Percentiles rank a stretch among this genome's conserved stretches.
phyloP scores from a whole-genome alignment of 768 basidiomycete species.

The Obba rivulosa region DNA sequence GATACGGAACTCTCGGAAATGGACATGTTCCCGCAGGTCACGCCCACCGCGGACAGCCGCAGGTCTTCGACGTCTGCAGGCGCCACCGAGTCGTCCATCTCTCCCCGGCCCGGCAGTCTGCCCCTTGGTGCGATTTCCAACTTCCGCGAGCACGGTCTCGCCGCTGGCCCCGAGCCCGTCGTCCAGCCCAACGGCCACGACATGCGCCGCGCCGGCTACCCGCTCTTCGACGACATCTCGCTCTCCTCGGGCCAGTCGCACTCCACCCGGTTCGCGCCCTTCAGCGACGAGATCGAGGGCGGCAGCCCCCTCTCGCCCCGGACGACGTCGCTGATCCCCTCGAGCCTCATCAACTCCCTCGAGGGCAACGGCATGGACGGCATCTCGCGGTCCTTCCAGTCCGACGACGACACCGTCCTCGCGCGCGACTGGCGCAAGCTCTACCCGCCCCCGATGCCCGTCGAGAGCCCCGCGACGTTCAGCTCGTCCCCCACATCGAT shows the following conservation, averaged over 20 bases:
- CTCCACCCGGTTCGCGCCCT: constrained; percentile 47
- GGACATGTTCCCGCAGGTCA: constrained; percentile 14
- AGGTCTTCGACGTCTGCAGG: constrained; percentile 13
- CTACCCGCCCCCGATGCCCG: constrained; percentile 17
- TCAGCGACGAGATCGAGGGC: constrained; percentile 35
- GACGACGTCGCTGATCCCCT: constrained; percentile 50
- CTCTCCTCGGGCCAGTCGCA: constrained; percentile 23
- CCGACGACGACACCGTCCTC: constrained; percentile 46
- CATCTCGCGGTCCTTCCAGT: constrained; percentile 43
- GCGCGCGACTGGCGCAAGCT: constrained; percentile 47
- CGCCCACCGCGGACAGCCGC: constrained; percentile 7
- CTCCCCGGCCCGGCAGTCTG: constrained; percentile 19
- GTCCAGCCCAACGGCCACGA: constrained; percentile 10
- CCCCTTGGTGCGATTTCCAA: constrained; percentile 22
- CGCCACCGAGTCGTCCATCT: constrained; percentile 12
- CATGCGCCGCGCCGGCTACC: constrained; percentile 34
- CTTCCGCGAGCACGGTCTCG: constrained; percentile 13
- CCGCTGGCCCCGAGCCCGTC: constrained; percentile 7
- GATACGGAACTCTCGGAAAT: constrained; percentile 11
- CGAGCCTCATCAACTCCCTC: constrained; percentile 50
- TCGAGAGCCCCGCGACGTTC: constrained; percentile 22
- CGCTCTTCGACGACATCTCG: constrained; percentile 37
- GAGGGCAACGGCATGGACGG: constrained; percentile 30
- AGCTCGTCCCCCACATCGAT: constrained; percentile 39
- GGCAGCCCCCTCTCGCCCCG: constrained; percentile 32